phyloP scores from a whole-genome alignment of 352 stramenopile species.

The Phytophthora nicotianae region DNA sequence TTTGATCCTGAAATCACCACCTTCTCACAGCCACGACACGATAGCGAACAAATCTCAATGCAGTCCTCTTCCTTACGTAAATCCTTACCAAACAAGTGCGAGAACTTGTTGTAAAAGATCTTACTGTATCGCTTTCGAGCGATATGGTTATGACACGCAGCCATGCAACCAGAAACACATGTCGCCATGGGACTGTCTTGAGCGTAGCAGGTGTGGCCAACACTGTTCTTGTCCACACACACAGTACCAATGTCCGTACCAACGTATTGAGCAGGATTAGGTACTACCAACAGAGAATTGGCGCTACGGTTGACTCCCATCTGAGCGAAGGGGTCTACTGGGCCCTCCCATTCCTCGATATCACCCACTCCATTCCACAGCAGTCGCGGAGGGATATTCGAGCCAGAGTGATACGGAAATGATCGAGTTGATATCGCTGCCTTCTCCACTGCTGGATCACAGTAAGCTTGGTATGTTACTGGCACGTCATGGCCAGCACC shows the following conservation, averaged over 20 bases:
- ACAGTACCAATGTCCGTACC: constrained; percentile 46
- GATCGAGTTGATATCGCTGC: constrained; percentile 37
- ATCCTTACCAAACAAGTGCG: constrained; percentile 75
- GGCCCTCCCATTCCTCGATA: constrained; percentile 44
- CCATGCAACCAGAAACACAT: constrained; percentile 69
- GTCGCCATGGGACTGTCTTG: constrained; percentile 36
- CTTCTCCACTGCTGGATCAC: constrained; percentile 42
- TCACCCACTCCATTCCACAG: constrained; percentile 76
- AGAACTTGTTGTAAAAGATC: constrained; percentile 54
- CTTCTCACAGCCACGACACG: constrained; percentile 69
- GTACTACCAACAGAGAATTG: constrained; percentile 44
- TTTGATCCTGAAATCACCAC: constrained; percentile 60
- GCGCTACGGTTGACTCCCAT: constrained; percentile 54
- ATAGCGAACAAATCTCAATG: constrained; percentile 60
- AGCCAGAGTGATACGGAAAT: constrained; percentile 56
- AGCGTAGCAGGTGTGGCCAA: constrained; percentile 71
- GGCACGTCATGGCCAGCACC: constrained; percentile 30
- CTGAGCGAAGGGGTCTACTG: constrained; percentile 62
- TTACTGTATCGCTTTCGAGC: constrained; percentile 50
- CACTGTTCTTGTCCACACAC: constrained; percentile 64
- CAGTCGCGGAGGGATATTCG: constrained; percentile 42
- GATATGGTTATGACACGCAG: constrained; percentile 48
- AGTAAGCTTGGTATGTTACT: constrained; percentile 79
- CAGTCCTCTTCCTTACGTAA: constrained; percentile 74
- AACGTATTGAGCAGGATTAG: constrained; percentile 22